Base-by-base conservation (phyloP, 1,284 basidiomycete genomes). In the Marasmius sp. region DNA sequence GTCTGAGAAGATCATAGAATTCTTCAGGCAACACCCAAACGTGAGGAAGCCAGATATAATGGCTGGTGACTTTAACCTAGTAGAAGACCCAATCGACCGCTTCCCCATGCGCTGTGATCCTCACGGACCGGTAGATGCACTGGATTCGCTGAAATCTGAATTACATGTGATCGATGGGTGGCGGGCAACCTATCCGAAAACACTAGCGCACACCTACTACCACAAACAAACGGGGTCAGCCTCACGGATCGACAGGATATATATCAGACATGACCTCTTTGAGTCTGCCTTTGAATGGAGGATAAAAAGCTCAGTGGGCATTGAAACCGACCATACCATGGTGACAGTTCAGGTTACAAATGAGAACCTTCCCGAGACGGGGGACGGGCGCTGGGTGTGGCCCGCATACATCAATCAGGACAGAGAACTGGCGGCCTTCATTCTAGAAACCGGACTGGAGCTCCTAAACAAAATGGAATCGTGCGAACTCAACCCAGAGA, bases 171-270 rank as follows among this genome's bases (percentile, higher is more conserved):
- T 39, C 1, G 73, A 78, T 37, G 70, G 74, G 1, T 75, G 75
- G 75, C 11, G 74, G 14, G 9, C 58, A 1, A 70, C 67, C 0
- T 60, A 69, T 68, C 74, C 75, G 0, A 60, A 7, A 6, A 57
- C 53, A 7, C 49, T 61, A 11, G 63, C 54, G 0, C 76, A 65
- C 66, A 70, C 71, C 0, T 73, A 58, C 59, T 48, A 60, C 2
- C 64, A 69, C 10, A 57, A 45, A 1, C 34, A 18, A 0, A 57
- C 18, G 0, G 62, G 61, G 0, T 49, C 61, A 20, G 61, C 66
- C 8, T 73, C 75, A 0, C 43, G 75, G 0, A 62, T 77, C 0
- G 75, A 78, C 64, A 52, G 74, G 3, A 74, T 75, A 20, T 75
- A 75, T 56, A 52, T 58, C 7, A 59, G 55, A 10, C 3, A 55